Evolutionary conservation across 2,329 filamentous ascomycete genomes (phyloP).

Genomic region (Zymoseptoria passerinii): DNA sequence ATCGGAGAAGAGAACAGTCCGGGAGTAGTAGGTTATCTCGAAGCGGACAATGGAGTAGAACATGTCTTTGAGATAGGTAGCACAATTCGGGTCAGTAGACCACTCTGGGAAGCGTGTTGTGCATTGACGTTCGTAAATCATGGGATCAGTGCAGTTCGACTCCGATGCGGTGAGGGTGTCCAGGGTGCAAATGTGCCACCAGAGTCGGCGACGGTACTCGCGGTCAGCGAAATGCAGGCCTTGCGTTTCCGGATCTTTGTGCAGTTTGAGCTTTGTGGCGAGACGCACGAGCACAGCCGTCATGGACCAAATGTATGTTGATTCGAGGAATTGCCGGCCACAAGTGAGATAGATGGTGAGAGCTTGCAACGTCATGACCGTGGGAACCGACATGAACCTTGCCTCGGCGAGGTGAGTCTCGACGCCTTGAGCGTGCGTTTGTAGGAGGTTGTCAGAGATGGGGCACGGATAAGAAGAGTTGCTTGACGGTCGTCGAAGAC

Average conservation of each 20-base stretch:
- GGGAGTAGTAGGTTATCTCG: conserved; percentile 18
- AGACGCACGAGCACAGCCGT: conserved; percentile 14
- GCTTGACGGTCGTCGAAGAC: conserved; percentile 4
- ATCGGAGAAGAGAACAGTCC: conserved; percentile 16
- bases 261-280: conserved; percentile 15
- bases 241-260: conserved; percentile 15
- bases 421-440: conserved; percentile 9
- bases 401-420: conserved; percentile 10
- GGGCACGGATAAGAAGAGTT: conserved; percentile 3
- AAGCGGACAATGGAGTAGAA: conserved; percentile 13
- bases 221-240: conserved; percentile 10
- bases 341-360: conserved; percentile 14
- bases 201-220: conserved; percentile 15
- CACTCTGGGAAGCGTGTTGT: conserved; percentile 11
- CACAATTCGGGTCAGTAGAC: not conserved
- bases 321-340: conserved; percentile 9
- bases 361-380: conserved; percentile 12
- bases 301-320: conserved; percentile 13
- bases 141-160: conserved; percentile 11
- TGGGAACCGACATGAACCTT: conserved; percentile 11
- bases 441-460: conserved; percentile 1
- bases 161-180: conserved; percentile 14
- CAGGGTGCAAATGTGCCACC: conserved; percentile 19
- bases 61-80: conserved; percentile 5
- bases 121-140: conserved; percentile 16